Percentiles rank a stretch among this genome's conserved stretches.
These are phyloP conservation scores for Mortierella antarctica DNA, from an alignment of 192 early-diverging fungal genomes.

Conservation along the genomic window DNA sequence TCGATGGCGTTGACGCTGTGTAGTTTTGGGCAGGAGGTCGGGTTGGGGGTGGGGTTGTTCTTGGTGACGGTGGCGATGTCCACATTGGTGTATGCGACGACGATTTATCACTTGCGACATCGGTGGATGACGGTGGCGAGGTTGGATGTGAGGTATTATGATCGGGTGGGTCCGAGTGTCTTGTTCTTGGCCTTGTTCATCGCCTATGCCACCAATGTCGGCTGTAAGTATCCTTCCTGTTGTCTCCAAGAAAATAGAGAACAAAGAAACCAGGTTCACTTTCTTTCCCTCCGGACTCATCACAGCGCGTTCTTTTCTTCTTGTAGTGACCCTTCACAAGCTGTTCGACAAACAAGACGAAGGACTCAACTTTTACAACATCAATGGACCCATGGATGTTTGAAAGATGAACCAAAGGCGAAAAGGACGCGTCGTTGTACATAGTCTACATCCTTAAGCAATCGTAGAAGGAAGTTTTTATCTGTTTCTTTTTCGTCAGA, in stretches of 20 bases:
- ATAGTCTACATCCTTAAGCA: no score
- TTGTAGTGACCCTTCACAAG: conserved; percentile 27
- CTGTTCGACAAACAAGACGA: conserved; percentile 7
- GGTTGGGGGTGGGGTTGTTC: conserved; percentile 20
- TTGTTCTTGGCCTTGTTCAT: conserved; percentile 35
- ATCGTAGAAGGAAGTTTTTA: neutral
- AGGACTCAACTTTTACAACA: conserved; percentile 16
- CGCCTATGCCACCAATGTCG: conserved; percentile 38
- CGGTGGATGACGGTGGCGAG: conserved; percentile 36
- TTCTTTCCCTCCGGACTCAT: neutral
- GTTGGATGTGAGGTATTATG: conserved; percentile 29
- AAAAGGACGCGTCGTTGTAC: no score
- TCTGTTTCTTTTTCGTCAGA: neutral
- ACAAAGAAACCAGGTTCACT: no score
- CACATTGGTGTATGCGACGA: conserved; percentile 27
- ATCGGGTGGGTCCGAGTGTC: conserved; percentile 21
- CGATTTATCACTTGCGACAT: conserved; percentile 34
- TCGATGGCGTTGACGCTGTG: conserved; percentile 73
- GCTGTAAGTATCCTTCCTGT: conserved; percentile 37
- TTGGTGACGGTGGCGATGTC: conserved; percentile 34
- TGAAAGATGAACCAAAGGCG: neutral
- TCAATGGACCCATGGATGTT: conserved; percentile 2
- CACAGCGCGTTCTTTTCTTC: neutral
- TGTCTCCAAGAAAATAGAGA: no score
- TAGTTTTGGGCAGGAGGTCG: conserved; percentile 65